Percentiles rank a stretch among this genome's conserved stretches.
These are phyloP conservation scores for Fusarium sp. DNA, from an alignment of 2,329 filamentous ascomycete species.

Conservation along the genomic window DNA sequence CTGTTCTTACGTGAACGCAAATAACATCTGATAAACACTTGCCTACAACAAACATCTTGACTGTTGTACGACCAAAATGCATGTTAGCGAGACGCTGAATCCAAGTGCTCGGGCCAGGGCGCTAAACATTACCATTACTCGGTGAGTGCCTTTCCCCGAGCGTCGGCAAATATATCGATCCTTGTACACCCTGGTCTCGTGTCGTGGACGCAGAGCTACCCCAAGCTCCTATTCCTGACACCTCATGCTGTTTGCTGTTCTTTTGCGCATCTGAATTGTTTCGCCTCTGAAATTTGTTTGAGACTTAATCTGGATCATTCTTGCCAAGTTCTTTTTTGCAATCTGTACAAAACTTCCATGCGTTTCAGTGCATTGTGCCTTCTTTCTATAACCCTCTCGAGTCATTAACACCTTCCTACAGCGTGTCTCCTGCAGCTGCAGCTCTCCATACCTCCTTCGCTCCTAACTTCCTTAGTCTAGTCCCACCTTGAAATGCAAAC, in stretches of 20 bases:
- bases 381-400: conserved; percentile 1
- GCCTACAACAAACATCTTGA: neutral
- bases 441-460: neutral
- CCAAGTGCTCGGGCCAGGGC: conserved; percentile 22
- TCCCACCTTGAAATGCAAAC: conserved; percentile 45
- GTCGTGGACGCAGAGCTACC: conserved; percentile 11
- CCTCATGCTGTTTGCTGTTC: conserved; percentile 10
- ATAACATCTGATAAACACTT: neutral
- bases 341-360: conserved; percentile 24
- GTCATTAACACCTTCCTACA: neutral
- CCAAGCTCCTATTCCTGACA: conserved; percentile 32
- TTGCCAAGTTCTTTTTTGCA: conserved; percentile 13
- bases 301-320: conserved; percentile 6
- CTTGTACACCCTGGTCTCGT: conserved; percentile 31
- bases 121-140: conserved; percentile 12
- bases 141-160: conserved; percentile 16
- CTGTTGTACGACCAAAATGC: neutral
- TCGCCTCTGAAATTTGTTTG: conserved; percentile 1
- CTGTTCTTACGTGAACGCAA: neutral
- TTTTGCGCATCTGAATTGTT: neutral
- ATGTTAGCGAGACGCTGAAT: conserved; percentile 3
- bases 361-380: conserved; percentile 1
- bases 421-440: neutral
- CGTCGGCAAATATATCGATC: conserved; percentile 20
- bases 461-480: conserved; percentile 7